Conservation (phyloP, 2,329 filamentous ascomycete genomes). For the Botryotinia convoluta region DNA sequence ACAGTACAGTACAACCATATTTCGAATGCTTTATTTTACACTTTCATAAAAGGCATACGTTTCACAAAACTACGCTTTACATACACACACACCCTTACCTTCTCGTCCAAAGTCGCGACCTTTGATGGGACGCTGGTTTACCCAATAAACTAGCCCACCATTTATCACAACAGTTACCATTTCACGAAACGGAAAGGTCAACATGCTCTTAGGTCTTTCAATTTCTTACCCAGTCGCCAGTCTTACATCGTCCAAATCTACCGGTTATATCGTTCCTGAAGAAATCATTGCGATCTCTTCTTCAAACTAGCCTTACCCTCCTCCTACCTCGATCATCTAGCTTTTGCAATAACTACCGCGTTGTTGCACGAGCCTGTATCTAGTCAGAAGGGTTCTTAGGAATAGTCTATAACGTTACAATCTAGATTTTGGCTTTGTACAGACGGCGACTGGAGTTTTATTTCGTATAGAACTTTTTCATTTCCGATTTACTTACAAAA, state of each 20-base stretch:
- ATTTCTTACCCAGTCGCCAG: slow-evolving; percentile 58
- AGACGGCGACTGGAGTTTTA: slow-evolving; percentile 55
- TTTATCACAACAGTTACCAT: slow-evolving; percentile 36
- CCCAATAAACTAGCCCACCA: slow-evolving; percentile 34
- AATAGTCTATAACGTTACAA: slow-evolving; percentile 44
- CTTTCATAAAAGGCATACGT: slow-evolving; percentile 3
- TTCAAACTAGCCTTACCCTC: slow-evolving; percentile 41
- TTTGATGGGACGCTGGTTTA: slow-evolving; percentile 34
- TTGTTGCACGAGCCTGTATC: slow-evolving; percentile 42
- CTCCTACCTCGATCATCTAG: slow-evolving; percentile 45
- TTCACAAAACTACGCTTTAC: neutral
- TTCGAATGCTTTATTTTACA: slow-evolving; percentile 6
- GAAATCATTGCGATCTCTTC: slow-evolving; percentile 41
- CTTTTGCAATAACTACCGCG: slow-evolving; percentile 40
- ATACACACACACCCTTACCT: slow-evolving; percentile 2
- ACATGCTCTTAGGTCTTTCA: slow-evolving; percentile 58
- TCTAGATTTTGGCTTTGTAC: slow-evolving; percentile 47
- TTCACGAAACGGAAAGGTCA: slow-evolving; percentile 41
- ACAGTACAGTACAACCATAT: neutral
- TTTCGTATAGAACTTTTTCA: slow-evolving; percentile 25
- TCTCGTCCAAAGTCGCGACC: slow-evolving; percentile 20
- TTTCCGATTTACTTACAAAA: neutral
- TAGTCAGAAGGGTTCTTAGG: slow-evolving; percentile 44
- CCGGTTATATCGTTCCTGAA: slow-evolving; percentile 58
- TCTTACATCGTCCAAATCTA: slow-evolving; percentile 52